These are phyloP conservation scores for Metarhizium sp. DNA, from an alignment of 2,329 filamentous ascomycete genomes.

Conservation along the genomic window DNA sequence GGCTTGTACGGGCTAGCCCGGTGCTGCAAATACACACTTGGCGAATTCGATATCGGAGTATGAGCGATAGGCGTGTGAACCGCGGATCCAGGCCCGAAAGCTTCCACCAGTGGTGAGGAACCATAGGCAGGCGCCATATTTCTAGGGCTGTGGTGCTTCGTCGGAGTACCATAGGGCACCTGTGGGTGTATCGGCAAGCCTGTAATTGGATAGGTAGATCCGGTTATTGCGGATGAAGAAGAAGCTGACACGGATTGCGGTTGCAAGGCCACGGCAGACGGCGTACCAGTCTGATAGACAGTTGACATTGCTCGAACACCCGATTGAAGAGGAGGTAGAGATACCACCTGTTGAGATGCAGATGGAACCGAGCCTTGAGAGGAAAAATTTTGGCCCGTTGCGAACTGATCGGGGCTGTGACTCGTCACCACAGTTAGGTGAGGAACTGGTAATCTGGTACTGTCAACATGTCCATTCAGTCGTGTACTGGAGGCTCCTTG, in stretches of 20 bases:
- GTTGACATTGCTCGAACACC: conserved; percentile 66
- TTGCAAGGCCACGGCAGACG: conserved; percentile 22
- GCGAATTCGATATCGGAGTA: conserved; percentile 68
- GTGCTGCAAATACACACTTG: conserved; percentile 78
- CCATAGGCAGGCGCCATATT: conserved; percentile 31
- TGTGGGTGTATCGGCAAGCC: conserved; percentile 17
- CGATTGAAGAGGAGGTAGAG: conserved; percentile 53
- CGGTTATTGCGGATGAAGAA: conserved; percentile 14
- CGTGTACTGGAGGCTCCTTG: conserved; percentile 10
- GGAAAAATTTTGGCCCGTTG: conserved; percentile 29
- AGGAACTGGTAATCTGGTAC: conserved; percentile 54
- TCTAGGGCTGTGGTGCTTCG: conserved; percentile 43
- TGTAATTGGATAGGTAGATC: conserved; percentile 14
- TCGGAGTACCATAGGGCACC: conserved; percentile 39
- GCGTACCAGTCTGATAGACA: conserved; percentile 54
- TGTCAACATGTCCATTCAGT: conserved; percentile 13
- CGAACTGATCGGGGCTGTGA: conserved; percentile 20
- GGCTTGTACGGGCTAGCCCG: conserved; percentile 88
- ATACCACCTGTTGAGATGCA: conserved; percentile 27
- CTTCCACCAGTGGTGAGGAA: conserved; percentile 62
- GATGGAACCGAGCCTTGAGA: conserved; percentile 27
- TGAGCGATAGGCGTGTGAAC: conserved; percentile 48
- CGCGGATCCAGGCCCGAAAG: conserved; percentile 42
- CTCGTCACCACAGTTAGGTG: conserved; percentile 58
- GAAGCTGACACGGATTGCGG: conserved; percentile 22